phyloP scores from a whole-genome alignment of 176 grass and related monocot genomes.

The Oryza nivara region DNA sequence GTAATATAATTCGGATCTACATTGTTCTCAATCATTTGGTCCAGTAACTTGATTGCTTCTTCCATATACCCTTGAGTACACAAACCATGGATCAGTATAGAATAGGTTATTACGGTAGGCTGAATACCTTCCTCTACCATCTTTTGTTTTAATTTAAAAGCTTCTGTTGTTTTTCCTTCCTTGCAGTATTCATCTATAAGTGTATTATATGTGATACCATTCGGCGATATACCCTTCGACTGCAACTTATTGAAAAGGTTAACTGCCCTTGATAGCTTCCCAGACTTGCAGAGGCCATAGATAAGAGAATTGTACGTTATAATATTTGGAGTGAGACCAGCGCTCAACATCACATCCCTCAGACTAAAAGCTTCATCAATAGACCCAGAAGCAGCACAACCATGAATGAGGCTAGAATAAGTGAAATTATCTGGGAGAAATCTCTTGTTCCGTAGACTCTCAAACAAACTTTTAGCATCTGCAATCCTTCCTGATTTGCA shows the following conservation, averaged over 20 bases:
- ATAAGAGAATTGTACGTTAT: slow-evolving; percentile 94
- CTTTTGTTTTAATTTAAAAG: slow-evolving; percentile 89
- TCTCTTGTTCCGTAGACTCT: slow-evolving; percentile 55
- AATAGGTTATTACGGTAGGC: slow-evolving; percentile 84
- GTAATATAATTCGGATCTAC: slow-evolving; percentile 91
- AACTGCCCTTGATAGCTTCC: slow-evolving; percentile 67
- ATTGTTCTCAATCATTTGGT: slow-evolving; percentile 92
- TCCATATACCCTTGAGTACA: slow-evolving; percentile 88
- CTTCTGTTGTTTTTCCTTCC: slow-evolving; percentile 71
- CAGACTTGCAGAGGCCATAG: slow-evolving; percentile 87
- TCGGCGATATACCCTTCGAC: slow-evolving; percentile 64
- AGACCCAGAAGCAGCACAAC: slow-evolving; percentile 65
- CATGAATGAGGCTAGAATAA: slow-evolving; percentile 89
- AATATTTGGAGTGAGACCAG: slow-evolving; percentile 63
- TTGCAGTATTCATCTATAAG: slow-evolving; percentile 86
- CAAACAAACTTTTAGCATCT: slow-evolving; percentile 71
- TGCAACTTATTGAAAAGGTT: slow-evolving; percentile 82
- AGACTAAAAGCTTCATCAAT: slow-evolving; percentile 75
- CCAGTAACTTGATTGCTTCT: slow-evolving; percentile 86
- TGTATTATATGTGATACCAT: slow-evolving; percentile 81
- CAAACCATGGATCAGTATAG: slow-evolving; percentile 88
- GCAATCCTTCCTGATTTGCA: slow-evolving; percentile 77
- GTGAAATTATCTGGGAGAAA: slow-evolving; percentile 81
- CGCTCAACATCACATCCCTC: slow-evolving; percentile 71
- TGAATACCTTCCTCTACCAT: slow-evolving; percentile 79